Base-by-base conservation (phyloP, 495 filamentous ascomycete species). In the Evernia prunastri region DNA sequence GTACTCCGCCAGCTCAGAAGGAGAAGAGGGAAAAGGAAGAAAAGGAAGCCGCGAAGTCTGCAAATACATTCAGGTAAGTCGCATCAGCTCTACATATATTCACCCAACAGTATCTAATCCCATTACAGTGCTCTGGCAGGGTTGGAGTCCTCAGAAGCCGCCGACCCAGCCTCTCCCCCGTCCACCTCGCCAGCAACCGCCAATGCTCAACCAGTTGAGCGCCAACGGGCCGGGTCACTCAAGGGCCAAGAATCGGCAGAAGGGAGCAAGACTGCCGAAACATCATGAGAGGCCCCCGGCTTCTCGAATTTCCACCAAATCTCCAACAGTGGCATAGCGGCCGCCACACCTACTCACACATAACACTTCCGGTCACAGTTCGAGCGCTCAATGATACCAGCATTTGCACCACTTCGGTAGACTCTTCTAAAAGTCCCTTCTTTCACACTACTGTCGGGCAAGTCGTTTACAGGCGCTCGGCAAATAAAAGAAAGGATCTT, bases 41-140 rank as follows among this genome's bases (percentile, higher is more conserved):
- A 67, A 82, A 84, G 75, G 82, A 87, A 67, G 80, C 87, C 56
- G 79, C 85, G 43, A 82, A 88, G 42, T 86, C 88, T 63, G 81
- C 83, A 60, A 98, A 97, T 78, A 86, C 91, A 68, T 98, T 94
- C 81, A 91, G 90, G 94, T 96, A 79, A 71, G 77, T 61, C 7
- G 27, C 37, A 17, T 43, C 27, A 23, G 33, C 59, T 47, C 43
- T 58, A 43, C 37, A 27, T 58, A 7, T 58, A 6, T 49, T 62
- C n/a, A 60, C 11, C 39, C 65, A 56, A 69, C 75, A 74, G 75
- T 3, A 10, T 66, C 58, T 66, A 33, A 61, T 15, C 37, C 36
- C 15, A 13, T 60, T 56, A 12, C 61, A 87, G 85, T 75, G 83
- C 84, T 67, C 79, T 87, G 53, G 84, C 82, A 68, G 70, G 67